Evolutionary conservation across 495 filamentous ascomycete genomes (phyloP).

Genomic region (Penicillium waksmanii): DNA sequence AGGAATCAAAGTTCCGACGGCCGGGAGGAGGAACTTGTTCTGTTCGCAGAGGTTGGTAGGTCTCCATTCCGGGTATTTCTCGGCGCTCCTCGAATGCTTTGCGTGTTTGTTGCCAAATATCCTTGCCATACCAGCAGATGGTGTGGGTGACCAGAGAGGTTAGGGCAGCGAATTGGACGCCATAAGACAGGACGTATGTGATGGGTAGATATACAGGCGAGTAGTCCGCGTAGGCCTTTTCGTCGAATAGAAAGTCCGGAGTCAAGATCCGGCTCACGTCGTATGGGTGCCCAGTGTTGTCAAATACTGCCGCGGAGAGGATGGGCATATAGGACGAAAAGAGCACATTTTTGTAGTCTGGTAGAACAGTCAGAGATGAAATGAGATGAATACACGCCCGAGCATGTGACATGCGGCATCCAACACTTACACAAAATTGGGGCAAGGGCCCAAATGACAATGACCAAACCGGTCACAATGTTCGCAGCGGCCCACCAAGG

Average conservation of each 20-base stretch:
- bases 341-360: constrained; percentile 72
- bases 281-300: constrained; percentile 78
- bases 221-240: constrained; percentile 73
- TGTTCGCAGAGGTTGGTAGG: constrained; percentile 27
- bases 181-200: constrained; percentile 81
- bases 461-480: constrained; percentile 76
- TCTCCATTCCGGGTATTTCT: constrained; percentile 25
- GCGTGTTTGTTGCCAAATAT: constrained; percentile 35
- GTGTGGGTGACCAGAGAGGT: constrained; percentile 54
- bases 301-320: constrained; percentile 76
- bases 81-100: constrained; percentile 32
- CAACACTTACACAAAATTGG: constrained; percentile 58
- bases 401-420: no score
- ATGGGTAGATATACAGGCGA: constrained; percentile 83
- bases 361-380: constrained; percentile 6
- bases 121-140: constrained; percentile 33
- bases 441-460: constrained; percentile 82
- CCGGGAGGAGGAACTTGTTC: constrained; percentile 6
- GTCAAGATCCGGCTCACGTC: constrained; percentile 80
- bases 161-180: constrained; percentile 79
- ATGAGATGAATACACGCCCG: neutral
- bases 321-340: constrained; percentile 78
- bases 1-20: constrained; percentile 17
- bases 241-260: constrained; percentile 71
- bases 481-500: constrained; percentile 92